These are phyloP conservation scores for Talaromyces stipitatus DNA, from an alignment of 495 filamentous ascomycete genomes.

Conservation along the genomic window DNA sequence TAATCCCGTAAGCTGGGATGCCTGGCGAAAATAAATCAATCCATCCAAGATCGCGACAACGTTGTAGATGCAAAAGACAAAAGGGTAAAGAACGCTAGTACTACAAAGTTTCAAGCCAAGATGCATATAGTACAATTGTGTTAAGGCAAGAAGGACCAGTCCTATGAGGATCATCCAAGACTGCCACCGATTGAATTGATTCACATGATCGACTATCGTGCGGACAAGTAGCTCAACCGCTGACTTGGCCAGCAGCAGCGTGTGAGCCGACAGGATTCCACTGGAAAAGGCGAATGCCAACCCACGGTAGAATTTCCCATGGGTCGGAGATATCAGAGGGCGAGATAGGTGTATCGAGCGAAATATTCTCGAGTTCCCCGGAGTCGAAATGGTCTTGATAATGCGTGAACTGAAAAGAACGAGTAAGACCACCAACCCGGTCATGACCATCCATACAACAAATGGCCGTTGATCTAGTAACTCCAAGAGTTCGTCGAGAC, in stretches of 20 bases:
- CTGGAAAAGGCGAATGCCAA: slow-evolving; percentile 85
- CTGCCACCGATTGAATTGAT: slow-evolving; percentile 96
- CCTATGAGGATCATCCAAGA: slow-evolving; percentile 89
- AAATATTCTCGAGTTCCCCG: slow-evolving; percentile 14
- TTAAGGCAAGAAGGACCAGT: slow-evolving; percentile 74
- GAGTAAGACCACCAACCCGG: slow-evolving; percentile 59
- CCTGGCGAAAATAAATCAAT: slow-evolving; percentile 92
- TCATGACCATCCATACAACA: slow-evolving; percentile 83
- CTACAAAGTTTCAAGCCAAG: slow-evolving; percentile 88
- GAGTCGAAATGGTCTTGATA: slow-evolving; percentile 43
- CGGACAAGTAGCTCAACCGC: slow-evolving; percentile 94
- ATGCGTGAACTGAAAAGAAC: slow-evolving; percentile 56
- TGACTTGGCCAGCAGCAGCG: slow-evolving; percentile 88
- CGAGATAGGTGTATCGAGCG: slow-evolving; percentile 18
- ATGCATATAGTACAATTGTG: slow-evolving; percentile 93
- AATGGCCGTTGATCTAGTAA: slow-evolving; percentile 70
- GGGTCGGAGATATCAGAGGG: slow-evolving; percentile 39
- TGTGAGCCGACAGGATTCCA: slow-evolving; percentile 90
- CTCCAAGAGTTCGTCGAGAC: slow-evolving; percentile 67
- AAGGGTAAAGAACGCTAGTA: slow-evolving; percentile 92
- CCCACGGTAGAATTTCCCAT: slow-evolving; percentile 74
- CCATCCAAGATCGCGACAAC: slow-evolving; percentile 97
- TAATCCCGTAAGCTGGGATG: slow-evolving; percentile 62
- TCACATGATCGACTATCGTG: slow-evolving; percentile 76
- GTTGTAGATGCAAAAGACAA: slow-evolving; percentile 99